A percentile compares a stretch with the other conserved stretches of the same genome.
These are phyloP conservation scores for Suhomyces xylopsoci DNA, from an alignment of 805 yeast species.

Conservation along the genomic window DNA sequence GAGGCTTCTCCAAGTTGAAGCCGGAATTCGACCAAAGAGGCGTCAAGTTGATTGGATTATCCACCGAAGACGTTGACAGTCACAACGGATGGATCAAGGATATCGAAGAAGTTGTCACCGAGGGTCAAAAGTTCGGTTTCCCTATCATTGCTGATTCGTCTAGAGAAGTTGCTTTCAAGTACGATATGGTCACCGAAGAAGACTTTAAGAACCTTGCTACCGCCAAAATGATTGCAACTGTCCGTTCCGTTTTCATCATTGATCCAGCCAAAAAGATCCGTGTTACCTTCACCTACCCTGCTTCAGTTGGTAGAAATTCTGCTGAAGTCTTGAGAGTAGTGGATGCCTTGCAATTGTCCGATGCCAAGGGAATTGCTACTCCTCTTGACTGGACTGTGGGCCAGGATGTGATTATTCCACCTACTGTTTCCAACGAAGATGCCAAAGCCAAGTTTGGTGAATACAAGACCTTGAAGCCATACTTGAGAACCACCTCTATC, in stretches of 20 bases:
- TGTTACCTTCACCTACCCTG: constrained; percentile 64
- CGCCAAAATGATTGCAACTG: constrained; percentile 63
- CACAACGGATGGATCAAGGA: constrained; percentile 71
- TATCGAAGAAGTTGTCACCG: constrained; percentile 58
- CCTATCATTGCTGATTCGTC: constrained; percentile 69
- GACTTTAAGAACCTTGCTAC: constrained; percentile 66
- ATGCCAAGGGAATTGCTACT: constrained; percentile 59
- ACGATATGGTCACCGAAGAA: constrained; percentile 70
- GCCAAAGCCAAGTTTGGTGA: constrained; percentile 62
- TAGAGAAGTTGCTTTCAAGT: constrained; percentile 57
- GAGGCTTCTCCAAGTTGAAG: constrained; percentile 69
- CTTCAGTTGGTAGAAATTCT: constrained; percentile 73
- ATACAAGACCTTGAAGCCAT: constrained; percentile 58
- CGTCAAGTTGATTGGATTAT: constrained; percentile 64
- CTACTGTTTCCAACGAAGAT: constrained; percentile 56
- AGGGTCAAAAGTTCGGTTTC: constrained; percentile 53
- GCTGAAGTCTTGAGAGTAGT: constrained; percentile 69
- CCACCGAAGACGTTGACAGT: constrained; percentile 60
- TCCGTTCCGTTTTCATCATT: constrained; percentile 68
- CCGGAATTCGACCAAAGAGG: constrained; percentile 66
- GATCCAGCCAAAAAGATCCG: constrained; percentile 65
- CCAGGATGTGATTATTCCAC: constrained; percentile 71
- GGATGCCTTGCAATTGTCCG: constrained; percentile 67
- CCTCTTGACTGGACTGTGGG: constrained; percentile 75
- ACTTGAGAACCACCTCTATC: constrained; percentile 53